Base-by-base conservation (phyloP, 2,329 filamentous ascomycete species). In the Diaporthe longicolla region DNA sequence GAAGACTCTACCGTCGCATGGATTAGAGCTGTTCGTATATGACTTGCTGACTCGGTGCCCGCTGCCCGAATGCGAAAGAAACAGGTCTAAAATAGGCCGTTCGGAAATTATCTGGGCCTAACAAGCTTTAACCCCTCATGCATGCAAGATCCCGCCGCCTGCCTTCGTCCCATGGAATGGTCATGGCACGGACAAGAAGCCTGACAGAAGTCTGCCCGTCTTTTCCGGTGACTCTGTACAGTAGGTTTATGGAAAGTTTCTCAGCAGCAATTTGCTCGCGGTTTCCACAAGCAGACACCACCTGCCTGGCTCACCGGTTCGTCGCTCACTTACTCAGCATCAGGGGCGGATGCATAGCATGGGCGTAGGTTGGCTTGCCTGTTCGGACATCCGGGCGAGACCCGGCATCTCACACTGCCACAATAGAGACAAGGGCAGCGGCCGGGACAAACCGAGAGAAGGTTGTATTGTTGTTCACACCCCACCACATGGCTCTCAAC, bases 141-240 rank as follows among this genome's bases (percentile, higher is more conserved):
- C 48, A 40, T 68, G 32, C 48, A 29, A 54, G 63, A 68, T 68
- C 32, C 63, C 63, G 63, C 15, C 32, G 32, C 8, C 61, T 52
- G 45, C 63, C 32, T 54, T 68, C 63, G 21, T 54, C 63, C 48
- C 48, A 68, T 40, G 9, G 48, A 35, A 7, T 26, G 21, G 63
- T 15, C n/a, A 21, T 40, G 63, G 63, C 43, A 54, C 63, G 40
- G 63, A 68, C 29, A 8, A 54, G 63, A 37, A 52, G 24, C 48
- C 24, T 68, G 63, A 68, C 63, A 68, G 48, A 68, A 68, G 63
- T 54, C 32, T 68, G 48, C 63, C n/a, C 63, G n/a, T 68, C 48
- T 54, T 21, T 40, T 26, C n/a, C 29, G n/a, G 48, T 15, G 2
- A 26, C 21, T 66, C 8, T 52, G 8, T 13, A 4, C 21, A n/a